Evolutionary conservation across 2,329 filamentous ascomycete genomes (phyloP), one percentile per base, ranked within the genome.

Genomic region (Arachnopeziza araneosa): DNA sequence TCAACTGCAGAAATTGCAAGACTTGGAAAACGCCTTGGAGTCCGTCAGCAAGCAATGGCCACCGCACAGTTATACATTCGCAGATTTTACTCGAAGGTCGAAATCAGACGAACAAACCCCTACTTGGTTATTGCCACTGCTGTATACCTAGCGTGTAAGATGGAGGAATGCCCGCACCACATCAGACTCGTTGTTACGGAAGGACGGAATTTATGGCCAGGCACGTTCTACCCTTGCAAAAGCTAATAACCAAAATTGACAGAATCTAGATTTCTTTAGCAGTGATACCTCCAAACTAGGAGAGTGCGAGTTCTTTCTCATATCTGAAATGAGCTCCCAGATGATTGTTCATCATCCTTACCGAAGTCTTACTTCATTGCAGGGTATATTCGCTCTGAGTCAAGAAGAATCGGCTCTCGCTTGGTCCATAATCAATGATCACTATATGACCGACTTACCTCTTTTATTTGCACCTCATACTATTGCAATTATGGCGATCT

Each of bases 91-190:
- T 86, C 86, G 52, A 91, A 89, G 68, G 89, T 96, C 68, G 92
- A 96, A 71, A 92, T 98, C 65, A 88, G 93, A 60, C 86, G 88
- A 64, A 96, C 93, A 54, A 99, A 98, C 69, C 92, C 93, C 3
- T 96, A 96, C 72, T 85, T 98, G 44, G 86, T 98, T 60, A 83
- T 96, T 65, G 88, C 92, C n/a, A 98, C 95, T 1, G 90, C 93
- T 5, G 83, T 98, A 62, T 99, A 99, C 74, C 80, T 99, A 44
- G 93, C 95, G 22, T 96, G 92, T 78, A 99, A 99, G 77, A 96
- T 96, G 85, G 95, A 99, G 74, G 95, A 99, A 75, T 93, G 88
- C 55, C 95, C 95, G 2, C 93, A 98, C 74, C 95, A 99, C 74
- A 98, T 99, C 69, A 85, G 95, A 30, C 83, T 96, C 64, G 88